Percentiles rank a stretch among this genome's conserved stretches.
phyloP scores from a whole-genome alignment of 441 rosid genomes.

The Arabidopsis lyrata region DNA sequence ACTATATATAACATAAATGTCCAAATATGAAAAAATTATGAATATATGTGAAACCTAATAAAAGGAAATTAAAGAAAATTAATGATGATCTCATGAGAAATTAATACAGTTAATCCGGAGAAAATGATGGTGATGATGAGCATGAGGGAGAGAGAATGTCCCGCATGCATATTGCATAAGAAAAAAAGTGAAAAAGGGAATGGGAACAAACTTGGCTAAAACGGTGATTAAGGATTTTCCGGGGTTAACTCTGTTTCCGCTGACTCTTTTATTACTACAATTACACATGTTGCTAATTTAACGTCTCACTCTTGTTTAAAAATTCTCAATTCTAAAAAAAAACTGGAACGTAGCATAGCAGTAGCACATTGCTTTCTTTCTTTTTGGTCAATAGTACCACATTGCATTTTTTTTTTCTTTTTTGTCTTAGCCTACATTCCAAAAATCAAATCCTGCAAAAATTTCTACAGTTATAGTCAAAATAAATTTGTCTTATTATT shows the following conservation, averaged over 20 bases:
- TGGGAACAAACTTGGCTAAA: not conserved
- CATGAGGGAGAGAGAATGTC: not conserved
- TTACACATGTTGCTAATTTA: not conserved
- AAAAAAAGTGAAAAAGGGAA: not conserved
- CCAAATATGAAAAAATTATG: not conserved
- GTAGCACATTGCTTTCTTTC: not conserved
- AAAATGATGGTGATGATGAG: constrained; percentile 15
- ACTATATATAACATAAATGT: not conserved
- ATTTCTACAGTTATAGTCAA: not conserved
- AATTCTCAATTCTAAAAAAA: not conserved
- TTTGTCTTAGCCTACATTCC: not conserved
- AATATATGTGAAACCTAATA: not conserved
- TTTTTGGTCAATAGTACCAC: not conserved
- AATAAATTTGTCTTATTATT: not conserved
- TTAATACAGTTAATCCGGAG: not conserved
- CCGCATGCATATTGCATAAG: constrained; percentile 24
- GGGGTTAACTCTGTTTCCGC: not conserved
- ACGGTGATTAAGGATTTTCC: not conserved
- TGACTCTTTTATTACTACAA: not conserved
- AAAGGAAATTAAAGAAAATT: not conserved
- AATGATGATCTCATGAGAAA: not conserved
- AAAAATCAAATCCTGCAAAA: not conserved
- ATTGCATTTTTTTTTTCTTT: not conserved
- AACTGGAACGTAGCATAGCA: not conserved
- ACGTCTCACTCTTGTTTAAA: not conserved